phyloP scores from a whole-genome alignment of 495 filamentous ascomycete genomes.

The Neurospora sp. region DNA sequence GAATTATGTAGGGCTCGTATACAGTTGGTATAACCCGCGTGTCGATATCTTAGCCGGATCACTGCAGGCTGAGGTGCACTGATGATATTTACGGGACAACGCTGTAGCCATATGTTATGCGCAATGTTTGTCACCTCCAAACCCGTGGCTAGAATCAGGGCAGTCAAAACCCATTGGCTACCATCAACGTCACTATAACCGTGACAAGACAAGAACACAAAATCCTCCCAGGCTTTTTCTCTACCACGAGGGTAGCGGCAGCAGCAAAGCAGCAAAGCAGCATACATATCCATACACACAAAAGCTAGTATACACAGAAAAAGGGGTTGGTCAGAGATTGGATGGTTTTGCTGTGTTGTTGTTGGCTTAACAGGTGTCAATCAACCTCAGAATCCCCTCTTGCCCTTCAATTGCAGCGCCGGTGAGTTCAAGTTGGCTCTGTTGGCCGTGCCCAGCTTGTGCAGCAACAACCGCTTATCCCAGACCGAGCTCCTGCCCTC shows the following conservation, averaged over 20 bases:
- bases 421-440: slow-evolving; percentile 56
- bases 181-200: background rate
- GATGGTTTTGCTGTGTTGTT: background rate
- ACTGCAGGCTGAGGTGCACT: background rate
- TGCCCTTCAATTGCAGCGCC: slow-evolving; percentile 3
- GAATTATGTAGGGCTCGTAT: background rate
- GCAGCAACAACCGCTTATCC: slow-evolving; percentile 62
- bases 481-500: slow-evolving; percentile 78
- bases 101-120: background rate
- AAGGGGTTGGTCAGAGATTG: background rate
- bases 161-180: background rate
- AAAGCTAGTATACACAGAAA: background rate
- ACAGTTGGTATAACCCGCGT: background rate
- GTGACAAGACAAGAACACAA: background rate
- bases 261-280: background rate
- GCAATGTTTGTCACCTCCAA: background rate
- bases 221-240: background rate
- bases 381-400: background rate
- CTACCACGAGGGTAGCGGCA: background rate
- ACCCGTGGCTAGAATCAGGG: background rate
- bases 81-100: background rate
- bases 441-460: slow-evolving; percentile 62
- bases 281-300: background rate
- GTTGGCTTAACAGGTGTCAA: background rate
- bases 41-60: background rate